Percentiles rank a stretch among this genome's conserved stretches.
Conservation (phyloP, 1,284 basidiomycete species). For the Ustilago vetiveriae region DNA sequence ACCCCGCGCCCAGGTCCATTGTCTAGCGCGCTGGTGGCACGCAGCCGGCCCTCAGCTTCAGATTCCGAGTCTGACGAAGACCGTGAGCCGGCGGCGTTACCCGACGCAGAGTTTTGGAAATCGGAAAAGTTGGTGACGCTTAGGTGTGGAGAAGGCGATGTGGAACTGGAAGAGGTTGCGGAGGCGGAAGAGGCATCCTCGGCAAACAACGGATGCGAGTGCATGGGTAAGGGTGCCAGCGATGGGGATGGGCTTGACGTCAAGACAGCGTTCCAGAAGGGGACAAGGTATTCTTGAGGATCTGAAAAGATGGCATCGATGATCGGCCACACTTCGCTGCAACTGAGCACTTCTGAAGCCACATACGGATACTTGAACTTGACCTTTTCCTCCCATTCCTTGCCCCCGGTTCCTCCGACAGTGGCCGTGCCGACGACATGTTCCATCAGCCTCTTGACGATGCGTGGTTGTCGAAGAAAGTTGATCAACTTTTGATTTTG, state of each 20-base stretch:
- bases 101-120: slow-evolving; percentile 15
- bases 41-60: slow-evolving; percentile 22
- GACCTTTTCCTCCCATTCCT: slow-evolving; percentile 64
- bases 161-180: slow-evolving; percentile 22
- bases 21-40: slow-evolving; percentile 57
- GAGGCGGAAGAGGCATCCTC: slow-evolving; percentile 30
- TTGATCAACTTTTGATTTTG: slow-evolving; percentile 88
- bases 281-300: slow-evolving; percentile 71
- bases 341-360: slow-evolving; percentile 91
- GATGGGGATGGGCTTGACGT: slow-evolving; percentile 73
- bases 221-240: slow-evolving; percentile 58
- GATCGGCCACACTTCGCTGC: slow-evolving; percentile 90
- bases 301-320: slow-evolving; percentile 86
- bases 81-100: slow-evolving; percentile 18
- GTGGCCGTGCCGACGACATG: slow-evolving; percentile 87
- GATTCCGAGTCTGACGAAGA: slow-evolving; percentile 33
- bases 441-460: slow-evolving; percentile 79
- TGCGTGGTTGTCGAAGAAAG: slow-evolving; percentile 82
- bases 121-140: slow-evolving; percentile 46
- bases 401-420: slow-evolving; percentile 73
- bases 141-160: slow-evolving; percentile 39
- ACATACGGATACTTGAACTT: slow-evolving; percentile 80
- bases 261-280: slow-evolving; percentile 91
- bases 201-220: slow-evolving; percentile 63
- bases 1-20: slow-evolving; percentile 70